Percentiles rank a stretch among this genome's conserved stretches.
These are phyloP conservation scores for Phytophthora agathidicida DNA, from an alignment of 352 stramenopile genomes.

Conservation along the genomic window DNA sequence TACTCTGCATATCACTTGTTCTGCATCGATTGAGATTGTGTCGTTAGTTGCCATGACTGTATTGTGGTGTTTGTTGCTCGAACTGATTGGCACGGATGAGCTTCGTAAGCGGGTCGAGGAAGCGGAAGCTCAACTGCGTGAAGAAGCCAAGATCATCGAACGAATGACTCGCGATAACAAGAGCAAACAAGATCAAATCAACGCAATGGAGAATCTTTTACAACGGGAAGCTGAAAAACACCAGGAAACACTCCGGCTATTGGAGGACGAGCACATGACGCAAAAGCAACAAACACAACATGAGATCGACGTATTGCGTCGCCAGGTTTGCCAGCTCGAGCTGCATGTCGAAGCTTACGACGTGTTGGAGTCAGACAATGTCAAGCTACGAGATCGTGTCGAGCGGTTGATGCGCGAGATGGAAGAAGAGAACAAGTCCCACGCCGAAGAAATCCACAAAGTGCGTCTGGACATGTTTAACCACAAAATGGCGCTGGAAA, in stretches of 20 bases:
- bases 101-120: slow-evolving; percentile 75
- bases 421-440: slow-evolving; percentile 61
- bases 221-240: slow-evolving; percentile 74
- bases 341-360: slow-evolving; percentile 78
- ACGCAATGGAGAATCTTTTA: slow-evolving; percentile 65
- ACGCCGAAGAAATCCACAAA: slow-evolving; percentile 80
- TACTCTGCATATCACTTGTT: background rate
- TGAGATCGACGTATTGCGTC: slow-evolving; percentile 64
- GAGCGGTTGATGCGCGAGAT: slow-evolving; percentile 73
- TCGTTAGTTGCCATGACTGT: slow-evolving; percentile 32
- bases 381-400: slow-evolving; percentile 54
- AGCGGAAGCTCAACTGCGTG: slow-evolving; percentile 71
- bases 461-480: slow-evolving; percentile 86
- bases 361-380: slow-evolving; percentile 66
- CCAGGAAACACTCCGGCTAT: slow-evolving; percentile 50
- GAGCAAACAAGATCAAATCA: slow-evolving; percentile 74
- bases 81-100: slow-evolving; percentile 50
- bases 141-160: slow-evolving; percentile 85
- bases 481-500: slow-evolving; percentile 85
- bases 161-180: slow-evolving; percentile 80
- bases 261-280: slow-evolving; percentile 66
- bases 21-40: background rate
- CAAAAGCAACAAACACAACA: slow-evolving; percentile 65
- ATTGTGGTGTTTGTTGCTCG: slow-evolving; percentile 5
- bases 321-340: slow-evolving; percentile 62